Percentiles rank a stretch among this genome's conserved stretches.
phyloP scores from a whole-genome alignment of 1,284 basidiomycete species.

The Ceratobasidium sp. region DNA sequence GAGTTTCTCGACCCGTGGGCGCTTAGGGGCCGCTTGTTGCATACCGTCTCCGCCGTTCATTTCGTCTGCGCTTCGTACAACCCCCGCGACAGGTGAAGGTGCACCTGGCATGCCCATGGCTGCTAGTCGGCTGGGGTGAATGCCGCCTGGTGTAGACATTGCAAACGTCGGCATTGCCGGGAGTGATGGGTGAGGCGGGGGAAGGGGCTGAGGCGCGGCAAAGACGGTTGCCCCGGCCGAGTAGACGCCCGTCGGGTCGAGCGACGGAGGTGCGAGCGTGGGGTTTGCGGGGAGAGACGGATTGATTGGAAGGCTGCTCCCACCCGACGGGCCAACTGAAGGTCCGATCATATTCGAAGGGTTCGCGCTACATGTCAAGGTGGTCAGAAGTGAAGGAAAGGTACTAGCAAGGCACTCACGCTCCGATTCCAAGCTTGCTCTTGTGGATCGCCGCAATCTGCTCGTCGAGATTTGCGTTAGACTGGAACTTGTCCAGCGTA shows the following conservation, averaged over 20 bases:
- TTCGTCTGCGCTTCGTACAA: conserved; percentile 76
- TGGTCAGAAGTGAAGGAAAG: conserved; percentile 27
- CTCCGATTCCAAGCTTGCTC: conserved; percentile 78
- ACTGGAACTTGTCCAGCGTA: conserved; percentile 88
- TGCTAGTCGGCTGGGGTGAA: conserved; percentile 54
- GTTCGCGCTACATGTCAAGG: conserved; percentile 61
- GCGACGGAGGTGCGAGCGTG: conserved; percentile 53
- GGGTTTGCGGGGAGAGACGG: conserved; percentile 32
- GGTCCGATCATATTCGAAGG: conserved; percentile 78
- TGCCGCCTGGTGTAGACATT: conserved; percentile 43
- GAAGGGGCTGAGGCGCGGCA: conserved; percentile 51
- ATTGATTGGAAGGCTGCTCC: conserved; percentile 36
- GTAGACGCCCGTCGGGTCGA: conserved; percentile 50
- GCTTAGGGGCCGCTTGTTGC: conserved; percentile 70
- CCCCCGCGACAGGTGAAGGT: conserved; percentile 60
- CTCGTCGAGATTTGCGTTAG: conserved; percentile 90
- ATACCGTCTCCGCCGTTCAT: conserved; percentile 69
- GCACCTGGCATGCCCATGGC: conserved; percentile 48
- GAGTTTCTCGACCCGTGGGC: conserved; percentile 80
- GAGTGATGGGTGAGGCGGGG: conserved; percentile 68
- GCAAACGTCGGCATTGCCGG: conserved; percentile 64
- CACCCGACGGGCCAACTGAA: conserved; percentile 60
- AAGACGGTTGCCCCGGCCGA: conserved; percentile 36
- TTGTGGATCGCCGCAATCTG: conserved; percentile 94
- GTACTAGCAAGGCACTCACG: conserved; percentile 56